phyloP scores from a whole-genome alignment of 768 basidiomycete species.

The Russula sp. region DNA sequence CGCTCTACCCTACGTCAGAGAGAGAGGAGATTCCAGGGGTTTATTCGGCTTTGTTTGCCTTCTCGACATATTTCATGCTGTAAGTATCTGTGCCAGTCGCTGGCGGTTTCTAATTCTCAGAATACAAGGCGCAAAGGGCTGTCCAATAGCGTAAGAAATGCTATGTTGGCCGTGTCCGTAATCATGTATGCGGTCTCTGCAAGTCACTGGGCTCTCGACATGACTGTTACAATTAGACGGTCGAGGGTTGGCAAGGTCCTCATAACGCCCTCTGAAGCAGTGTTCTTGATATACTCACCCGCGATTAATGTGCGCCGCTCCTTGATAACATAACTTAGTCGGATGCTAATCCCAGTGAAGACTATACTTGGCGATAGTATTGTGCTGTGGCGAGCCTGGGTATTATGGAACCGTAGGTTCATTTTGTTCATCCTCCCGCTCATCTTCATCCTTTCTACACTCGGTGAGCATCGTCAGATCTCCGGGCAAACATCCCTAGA shows the following conservation, averaged over 20 bases:
- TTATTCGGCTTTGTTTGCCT: background rate
- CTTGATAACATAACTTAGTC: background rate
- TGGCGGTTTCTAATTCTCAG: background rate
- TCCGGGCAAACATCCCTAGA: background rate
- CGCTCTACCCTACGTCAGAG: background rate
- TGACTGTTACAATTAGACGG: background rate
- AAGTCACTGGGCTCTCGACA: background rate
- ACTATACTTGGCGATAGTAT: slow-evolving; percentile 4
- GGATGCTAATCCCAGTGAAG: background rate
- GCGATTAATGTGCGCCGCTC: slow-evolving; percentile 1
- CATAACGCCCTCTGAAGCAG: background rate
- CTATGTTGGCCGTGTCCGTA: background rate
- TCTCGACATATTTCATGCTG: too few species aligned
- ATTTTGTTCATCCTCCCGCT: background rate
- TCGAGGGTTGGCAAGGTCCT: background rate
- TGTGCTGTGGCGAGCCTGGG: slow-evolving; percentile 18
- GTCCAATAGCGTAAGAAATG: background rate
- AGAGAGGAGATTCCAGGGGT: background rate
- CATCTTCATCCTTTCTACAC: background rate
- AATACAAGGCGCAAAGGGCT: background rate
- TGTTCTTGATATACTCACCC: background rate
- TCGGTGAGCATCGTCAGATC: background rate
- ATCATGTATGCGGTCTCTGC: slow-evolving; percentile 4
- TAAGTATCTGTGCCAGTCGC: background rate
- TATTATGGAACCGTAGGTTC: slow-evolving; percentile 3